phyloP scores from a whole-genome alignment of 2,329 filamentous ascomycete species.

The Macrophomina tecta region DNA sequence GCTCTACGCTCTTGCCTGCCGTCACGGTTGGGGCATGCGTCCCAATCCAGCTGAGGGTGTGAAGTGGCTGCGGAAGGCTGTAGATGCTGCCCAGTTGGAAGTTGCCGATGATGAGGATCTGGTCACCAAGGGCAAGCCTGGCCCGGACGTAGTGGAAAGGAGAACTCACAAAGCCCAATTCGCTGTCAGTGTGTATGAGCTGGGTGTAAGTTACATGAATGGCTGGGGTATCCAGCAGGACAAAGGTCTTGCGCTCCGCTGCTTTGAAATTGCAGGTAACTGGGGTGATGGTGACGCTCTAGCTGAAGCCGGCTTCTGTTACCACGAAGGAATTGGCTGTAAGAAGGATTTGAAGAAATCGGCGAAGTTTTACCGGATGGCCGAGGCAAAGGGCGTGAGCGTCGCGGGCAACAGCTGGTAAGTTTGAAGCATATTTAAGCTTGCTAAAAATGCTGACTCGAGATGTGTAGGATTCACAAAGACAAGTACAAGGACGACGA shows the following conservation, averaged over 20 bases:
- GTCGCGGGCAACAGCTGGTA: constrained; percentile 99
- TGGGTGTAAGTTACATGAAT: constrained; percentile 96
- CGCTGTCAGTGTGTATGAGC: constrained; percentile 92
- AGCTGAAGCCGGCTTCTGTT: constrained; percentile 94
- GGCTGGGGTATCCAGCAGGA: constrained; percentile 97
- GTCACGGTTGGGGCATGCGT: constrained; percentile 98
- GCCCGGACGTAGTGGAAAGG: constrained; percentile 68
- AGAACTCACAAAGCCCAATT: constrained; percentile 92
- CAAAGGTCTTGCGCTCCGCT: constrained; percentile 82
- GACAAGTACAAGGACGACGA: constrained; percentile 78
- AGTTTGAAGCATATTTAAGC: constrained; percentile 41
- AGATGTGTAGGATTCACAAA: constrained; percentile 82
- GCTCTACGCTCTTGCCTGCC: constrained; percentile 89
- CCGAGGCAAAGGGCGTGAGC: constrained; percentile 90
- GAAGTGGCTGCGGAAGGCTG: constrained; percentile 88
- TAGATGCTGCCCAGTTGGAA: constrained; percentile 81
- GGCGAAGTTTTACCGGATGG: constrained; percentile 86
- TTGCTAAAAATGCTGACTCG: constrained; percentile 28
- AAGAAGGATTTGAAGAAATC: constrained; percentile 97
- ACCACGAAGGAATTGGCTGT: constrained; percentile 88
- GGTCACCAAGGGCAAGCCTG: constrained; percentile 64
- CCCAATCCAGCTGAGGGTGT: constrained; percentile 89
- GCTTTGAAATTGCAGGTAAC: constrained; percentile 93
- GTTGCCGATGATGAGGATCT: constrained; percentile 81
- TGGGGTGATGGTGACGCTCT: constrained; percentile 97